Evolutionary conservation across 2,329 filamentous ascomycete genomes (phyloP), one percentile per base, ranked within the genome.

Genomic region (Fusarium oxysporum): DNA sequence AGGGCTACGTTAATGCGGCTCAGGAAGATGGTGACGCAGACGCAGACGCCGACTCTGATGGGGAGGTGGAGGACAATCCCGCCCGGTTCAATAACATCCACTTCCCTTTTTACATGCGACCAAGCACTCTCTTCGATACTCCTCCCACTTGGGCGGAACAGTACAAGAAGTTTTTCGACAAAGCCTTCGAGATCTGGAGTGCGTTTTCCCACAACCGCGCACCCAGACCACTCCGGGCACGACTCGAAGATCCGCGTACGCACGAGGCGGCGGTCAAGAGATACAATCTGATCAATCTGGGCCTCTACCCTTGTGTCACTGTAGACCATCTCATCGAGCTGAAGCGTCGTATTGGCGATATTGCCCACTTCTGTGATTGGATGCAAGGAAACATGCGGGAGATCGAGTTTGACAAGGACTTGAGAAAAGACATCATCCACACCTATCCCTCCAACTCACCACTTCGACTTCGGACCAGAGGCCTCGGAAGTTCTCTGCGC

Each of bases 401-500:
- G 32, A 51, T 51, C n/a, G n/a, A 35, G 6, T 10, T 8, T 25
- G 48, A 17, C n/a, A 51, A 21, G n/a, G 6, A 35, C 4, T 6
- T 16, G n/a, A 35, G 48, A 4, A 35, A 14, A 9, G 32, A 51
- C 5, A 23, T 16, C 12, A 14, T 45, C 1, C 32, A 45, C 11
- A 23, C 25, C 8, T 9, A 30, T 13, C 23, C 43, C 3, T 9
- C 7, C 3, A 43, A 21, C 4, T 55, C 59, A 10, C 53, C 65
- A 1, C 21, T 35, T 35, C 25, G 61, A 7, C 30, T 76, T 16
- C 76, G 75, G 48, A 78, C 72, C 50, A 54, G 35, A 5, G 74
- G 78, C 4, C 48, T 66, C 9, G 68, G 74, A 11, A 80, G 78
- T 32, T 74, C 76, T 1, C 57, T 80, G 9, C 45, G 56, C 0